phyloP scores from a whole-genome alignment of 441 rosid genomes.

The Arabidopsis lyrata region DNA sequence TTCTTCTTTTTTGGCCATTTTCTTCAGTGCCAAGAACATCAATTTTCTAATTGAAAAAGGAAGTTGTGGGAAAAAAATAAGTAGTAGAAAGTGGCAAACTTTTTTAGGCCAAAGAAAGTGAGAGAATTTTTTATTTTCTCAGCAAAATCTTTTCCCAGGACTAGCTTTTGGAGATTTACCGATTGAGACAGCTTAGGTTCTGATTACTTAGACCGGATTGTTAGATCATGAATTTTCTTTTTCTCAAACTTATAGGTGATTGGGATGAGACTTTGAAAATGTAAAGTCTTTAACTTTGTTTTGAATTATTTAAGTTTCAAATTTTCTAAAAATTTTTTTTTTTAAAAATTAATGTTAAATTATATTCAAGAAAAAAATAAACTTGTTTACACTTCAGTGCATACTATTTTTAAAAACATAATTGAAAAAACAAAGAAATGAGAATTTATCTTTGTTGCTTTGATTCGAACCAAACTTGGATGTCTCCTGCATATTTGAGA shows the following conservation, averaged over 20 bases:
- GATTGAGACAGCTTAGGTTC: slow-evolving; percentile 54
- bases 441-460: no score
- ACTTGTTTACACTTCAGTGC: no score
- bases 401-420: no score
- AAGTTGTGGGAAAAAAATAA: slow-evolving; percentile 30
- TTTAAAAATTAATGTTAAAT: no score
- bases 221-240: neutral
- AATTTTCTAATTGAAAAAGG: slow-evolving; percentile 45
- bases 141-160: slow-evolving; percentile 2
- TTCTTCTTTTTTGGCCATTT: slow-evolving; percentile 16
- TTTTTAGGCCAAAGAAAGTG: slow-evolving; percentile 43
- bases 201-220: slow-evolving; percentile 23
- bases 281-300: neutral
- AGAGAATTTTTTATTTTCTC: slow-evolving; percentile 11
- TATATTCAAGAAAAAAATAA: no score
- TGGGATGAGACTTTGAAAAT: neutral
- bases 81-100: slow-evolving; percentile 39
- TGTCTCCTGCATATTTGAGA: no score
- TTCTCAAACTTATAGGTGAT: neutral
- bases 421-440: no score
- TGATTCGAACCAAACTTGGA: no score
- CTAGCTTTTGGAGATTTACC: slow-evolving; percentile 45
- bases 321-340: no score
- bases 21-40: slow-evolving; percentile 50
- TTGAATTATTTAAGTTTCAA: neutral